Evolutionary conservation across 768 basidiomycete genomes (phyloP), one percentile per base, ranked within the genome.

Genomic region (Amanita subjunquillea): DNA sequence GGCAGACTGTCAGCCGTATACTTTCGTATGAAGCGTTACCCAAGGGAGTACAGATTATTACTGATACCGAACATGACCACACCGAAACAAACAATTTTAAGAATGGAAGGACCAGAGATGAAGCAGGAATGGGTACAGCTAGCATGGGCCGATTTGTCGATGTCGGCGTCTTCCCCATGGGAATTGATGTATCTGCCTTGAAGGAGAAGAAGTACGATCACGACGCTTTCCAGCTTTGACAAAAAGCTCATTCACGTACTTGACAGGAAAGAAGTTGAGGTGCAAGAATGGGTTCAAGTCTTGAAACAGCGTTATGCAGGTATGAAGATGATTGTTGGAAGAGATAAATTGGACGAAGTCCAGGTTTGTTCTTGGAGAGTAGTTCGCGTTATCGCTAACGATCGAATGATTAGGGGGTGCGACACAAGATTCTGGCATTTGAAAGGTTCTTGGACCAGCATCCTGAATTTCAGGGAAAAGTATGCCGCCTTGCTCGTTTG

Each of bases 121-220:
- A 52, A 36, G 66, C 65, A 6, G 59, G 62, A 29, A 66, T 64
- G 48, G 64, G 58, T 12, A 61, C 60, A 20, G 65, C 64, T 25
- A 70, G 68, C 22, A 64, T 70, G 32, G 77, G 79, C 0, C 72
- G 83, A 4, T 89, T 91, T 58, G 84, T 91, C 22, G 87, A 91
- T 59, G 88, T 91, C 12, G 87, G 83, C 1, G 86, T 87, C n/a
- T 89, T 91, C 63, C 87, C 90, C 0, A 91, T 91, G 81, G 89
- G 91, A 5, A 91, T 93, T 53, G 90, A 93, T 60, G 87, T 91
- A 4, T 67, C 68, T 50, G 73, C 78, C 47, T 65, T 91, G 42
- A 79, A 78, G 55, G 74, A 79, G 57, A 83, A 83, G 66, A 83
- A 79, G 84, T 83, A 34, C 25, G 65, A 8, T 40, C 13, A 17